Base-by-base conservation (phyloP, 2,329 filamentous ascomycete species). In the Phyllosticta citribraziliensis region DNA sequence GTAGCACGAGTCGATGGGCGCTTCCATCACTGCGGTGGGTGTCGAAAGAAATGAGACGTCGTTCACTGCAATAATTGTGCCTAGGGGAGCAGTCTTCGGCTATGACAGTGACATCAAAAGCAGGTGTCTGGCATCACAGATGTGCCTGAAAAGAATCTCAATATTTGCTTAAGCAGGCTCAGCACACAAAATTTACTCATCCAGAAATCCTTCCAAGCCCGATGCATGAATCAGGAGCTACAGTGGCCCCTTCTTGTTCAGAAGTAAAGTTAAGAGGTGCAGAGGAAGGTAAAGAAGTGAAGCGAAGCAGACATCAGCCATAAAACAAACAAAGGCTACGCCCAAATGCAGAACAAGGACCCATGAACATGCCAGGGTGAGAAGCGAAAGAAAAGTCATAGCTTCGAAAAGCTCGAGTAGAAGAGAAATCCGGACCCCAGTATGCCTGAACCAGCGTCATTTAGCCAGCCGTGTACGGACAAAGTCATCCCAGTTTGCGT, bases 141-240 rank as follows among this genome's bases (percentile, higher is more conserved):
- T 22, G 22, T 22, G 22, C 22, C 22, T 22, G 22, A 22, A 22
- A 22, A 22, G 22, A 22, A 3, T 22, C 22, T 14, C 40, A n/a
- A n/a, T 47, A 12, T 14, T n/a, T 47, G 6, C 40, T 47, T 14
- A 4, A 47, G 40, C 40, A 47, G 12, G 40, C 40, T 14, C 3
- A n/a, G 14, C 40, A 47, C 14, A 47, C 40, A 12, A 17, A n/a
- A 5, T 47, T n/a, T 47, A 14, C 40, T 47, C 40, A n/a, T 47
- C 40, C 17, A 47, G 17, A 47, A 47, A 47, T n/a, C 52, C 25
- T 47, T 52, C 52, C 50, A 55, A 60, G 52, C 58, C 58, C 55
- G 17, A 60, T 60, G 58, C 58, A 53, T 11, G 12, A 56, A 60
- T 60, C 58, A 40, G 53, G 52, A 52, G 58, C 52, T 55, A 25